These are phyloP conservation scores for Phalaenopsis equestris DNA, from an alignment of 106 monocot species.

Conservation along the genomic window DNA sequence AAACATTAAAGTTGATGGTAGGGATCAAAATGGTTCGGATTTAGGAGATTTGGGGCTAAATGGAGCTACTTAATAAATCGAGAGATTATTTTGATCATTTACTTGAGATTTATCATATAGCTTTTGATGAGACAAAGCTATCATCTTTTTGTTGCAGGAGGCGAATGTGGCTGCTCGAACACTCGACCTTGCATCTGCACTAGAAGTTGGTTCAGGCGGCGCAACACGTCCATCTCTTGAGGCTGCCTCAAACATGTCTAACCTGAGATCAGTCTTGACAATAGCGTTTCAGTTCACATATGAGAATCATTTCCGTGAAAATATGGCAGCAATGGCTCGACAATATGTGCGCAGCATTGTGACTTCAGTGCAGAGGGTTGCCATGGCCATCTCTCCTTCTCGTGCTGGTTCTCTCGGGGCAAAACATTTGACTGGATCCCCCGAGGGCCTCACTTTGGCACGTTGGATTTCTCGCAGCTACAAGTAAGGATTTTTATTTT, in stretches of 20 bases:
- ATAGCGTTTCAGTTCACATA: constrained; percentile 94
- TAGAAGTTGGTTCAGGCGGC: constrained; percentile 53
- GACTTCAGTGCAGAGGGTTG: constrained; percentile 88
- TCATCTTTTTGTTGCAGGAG: constrained; percentile 1
- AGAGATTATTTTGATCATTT: too few species aligned
- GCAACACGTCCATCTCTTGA: constrained; percentile 14
- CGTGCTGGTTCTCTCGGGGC: constrained; percentile 27
- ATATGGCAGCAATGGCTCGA: constrained; percentile 71
- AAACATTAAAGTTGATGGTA: too few species aligned
- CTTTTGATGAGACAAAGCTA: neutral
- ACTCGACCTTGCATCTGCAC: constrained; percentile 79
- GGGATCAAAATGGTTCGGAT: too few species aligned
- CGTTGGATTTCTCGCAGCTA: constrained; percentile 85
- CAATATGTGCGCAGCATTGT: constrained; percentile 85
- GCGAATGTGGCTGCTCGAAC: constrained; percentile 28
- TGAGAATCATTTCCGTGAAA: constrained; percentile 68
- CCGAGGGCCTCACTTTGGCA: constrained; percentile 70
- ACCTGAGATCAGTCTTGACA: constrained; percentile 63
- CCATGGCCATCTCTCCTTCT: constrained; percentile 69
- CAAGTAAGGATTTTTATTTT: constrained; percentile 26
- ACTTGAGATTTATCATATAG: too few species aligned
- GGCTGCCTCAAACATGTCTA: neutral
- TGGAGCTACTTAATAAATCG: too few species aligned
- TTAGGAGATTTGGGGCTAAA: too few species aligned
- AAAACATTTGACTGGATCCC: constrained; percentile 50